Percentiles rank a stretch among this genome's conserved stretches.
These are phyloP conservation scores for Ganoderma lucidum DNA, from an alignment of 1,284 basidiomycete species.

Conservation along the genomic window DNA sequence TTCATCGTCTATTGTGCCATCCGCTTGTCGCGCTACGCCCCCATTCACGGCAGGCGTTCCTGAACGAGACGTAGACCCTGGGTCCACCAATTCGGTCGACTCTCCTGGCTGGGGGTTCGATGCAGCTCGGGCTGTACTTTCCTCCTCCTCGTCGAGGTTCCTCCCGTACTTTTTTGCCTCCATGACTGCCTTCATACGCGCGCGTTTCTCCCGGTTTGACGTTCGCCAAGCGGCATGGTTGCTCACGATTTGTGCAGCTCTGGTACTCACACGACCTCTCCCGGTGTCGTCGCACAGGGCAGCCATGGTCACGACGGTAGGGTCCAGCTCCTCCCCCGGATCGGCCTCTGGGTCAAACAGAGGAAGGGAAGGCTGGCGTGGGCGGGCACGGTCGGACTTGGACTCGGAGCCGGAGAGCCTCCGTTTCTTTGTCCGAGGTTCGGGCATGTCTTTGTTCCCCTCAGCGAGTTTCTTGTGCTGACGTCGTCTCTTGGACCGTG, in stretches of 20 bases:
- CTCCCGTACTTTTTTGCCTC: slow-evolving; percentile 79
- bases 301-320: slow-evolving; percentile 81
- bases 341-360: slow-evolving; percentile 63
- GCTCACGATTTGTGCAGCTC: slow-evolving; percentile 69
- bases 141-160: slow-evolving; percentile 55
- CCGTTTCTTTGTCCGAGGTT: slow-evolving; percentile 20
- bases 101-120: not conserved
- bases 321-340: slow-evolving; percentile 79
- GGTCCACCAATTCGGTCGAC: slow-evolving; percentile 16
- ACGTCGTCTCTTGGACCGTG: slow-evolving; percentile 18
- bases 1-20: slow-evolving; percentile 17
- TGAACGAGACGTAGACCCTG: slow-evolving; percentile 18
- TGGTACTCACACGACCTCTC: slow-evolving; percentile 76
- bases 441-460: slow-evolving; percentile 9
- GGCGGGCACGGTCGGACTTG: slow-evolving; percentile 26
- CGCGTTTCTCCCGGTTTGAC: slow-evolving; percentile 67
- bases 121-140: slow-evolving; percentile 24
- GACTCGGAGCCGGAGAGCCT: slow-evolving; percentile 11
- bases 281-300: slow-evolving; percentile 76
- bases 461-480: slow-evolving; percentile 10
- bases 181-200: slow-evolving; percentile 64
- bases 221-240: slow-evolving; percentile 77
- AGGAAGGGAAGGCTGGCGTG: slow-evolving; percentile 55
- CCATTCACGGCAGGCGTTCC: slow-evolving; percentile 8
- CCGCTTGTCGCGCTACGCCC: slow-evolving; percentile 10